A percentile compares a stretch with the other conserved stretches of the same genome.
Evolutionary conservation across 2,329 filamentous ascomycete species (phyloP).

Genomic region (Stenocarpella maydis): DNA sequence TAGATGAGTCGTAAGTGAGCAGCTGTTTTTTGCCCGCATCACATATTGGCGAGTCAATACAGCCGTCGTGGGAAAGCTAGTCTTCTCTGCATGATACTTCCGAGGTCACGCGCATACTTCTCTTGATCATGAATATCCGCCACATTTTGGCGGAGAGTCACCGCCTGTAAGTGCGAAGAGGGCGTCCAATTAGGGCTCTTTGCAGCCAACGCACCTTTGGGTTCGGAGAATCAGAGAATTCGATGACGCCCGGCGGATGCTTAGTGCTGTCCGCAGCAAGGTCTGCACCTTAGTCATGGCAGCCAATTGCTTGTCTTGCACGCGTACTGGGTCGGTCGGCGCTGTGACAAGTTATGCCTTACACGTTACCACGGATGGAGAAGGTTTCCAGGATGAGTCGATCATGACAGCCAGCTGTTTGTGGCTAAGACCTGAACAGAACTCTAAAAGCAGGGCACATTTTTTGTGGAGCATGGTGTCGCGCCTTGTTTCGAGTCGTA

Average conservation of each 20-base stretch:
- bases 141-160: background rate
- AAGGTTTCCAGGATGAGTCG: constrained; percentile 17
- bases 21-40: background rate
- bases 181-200: constrained; percentile 7
- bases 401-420: constrained; percentile 1
- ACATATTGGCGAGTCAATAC: background rate
- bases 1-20: background rate
- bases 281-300: constrained; percentile 19
- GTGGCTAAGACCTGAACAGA: constrained; percentile 19
- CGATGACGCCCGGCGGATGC: constrained; percentile 7
- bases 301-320: background rate
- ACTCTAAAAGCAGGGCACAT: constrained; percentile 3
- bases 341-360: constrained; percentile 27
- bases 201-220: background rate
- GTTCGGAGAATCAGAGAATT: constrained; percentile 2
- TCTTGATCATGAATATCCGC: constrained; percentile 2
- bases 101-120: background rate
- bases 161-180: background rate
- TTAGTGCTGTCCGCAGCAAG: background rate
- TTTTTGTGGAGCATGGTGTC: background rate
- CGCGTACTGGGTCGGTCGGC: constrained; percentile 26
- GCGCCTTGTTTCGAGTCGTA: constrained; percentile 1
- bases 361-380: constrained; percentile 2
- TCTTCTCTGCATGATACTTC: constrained; percentile 8
- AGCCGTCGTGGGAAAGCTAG: background rate